Conservation (phyloP, 768 basidiomycete species). For the Mrakia gelida region DNA sequence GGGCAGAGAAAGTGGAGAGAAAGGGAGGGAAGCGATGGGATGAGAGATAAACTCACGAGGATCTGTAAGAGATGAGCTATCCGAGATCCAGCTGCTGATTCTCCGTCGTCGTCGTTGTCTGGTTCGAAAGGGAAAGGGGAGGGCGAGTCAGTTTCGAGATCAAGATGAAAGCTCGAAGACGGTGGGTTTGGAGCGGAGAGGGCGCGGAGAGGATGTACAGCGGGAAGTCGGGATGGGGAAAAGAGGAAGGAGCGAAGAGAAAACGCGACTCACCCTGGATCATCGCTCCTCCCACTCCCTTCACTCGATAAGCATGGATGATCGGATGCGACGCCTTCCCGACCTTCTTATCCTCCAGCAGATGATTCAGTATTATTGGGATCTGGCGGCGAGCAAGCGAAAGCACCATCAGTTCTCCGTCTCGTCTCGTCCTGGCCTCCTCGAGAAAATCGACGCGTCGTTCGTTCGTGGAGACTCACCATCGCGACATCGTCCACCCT, state of each 20-base stretch:
- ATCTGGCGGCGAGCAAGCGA: conserved; percentile 52
- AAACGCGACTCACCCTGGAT: conserved; percentile 12
- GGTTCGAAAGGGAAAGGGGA: not conserved
- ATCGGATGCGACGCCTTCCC: conserved; percentile 40
- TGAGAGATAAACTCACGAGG: conserved; percentile 53
- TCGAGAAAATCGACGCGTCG: not conserved
- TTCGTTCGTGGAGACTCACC: not conserved
- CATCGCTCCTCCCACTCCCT: conserved; percentile 29
- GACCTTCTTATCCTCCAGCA: conserved; percentile 45
- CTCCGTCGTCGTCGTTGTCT: conserved; percentile 96
- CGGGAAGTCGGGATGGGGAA: not conserved
- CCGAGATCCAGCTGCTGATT: conserved; percentile 85
- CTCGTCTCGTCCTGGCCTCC: too few species aligned
- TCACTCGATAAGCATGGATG: conserved; percentile 39
- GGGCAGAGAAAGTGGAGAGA: conserved; percentile 51
- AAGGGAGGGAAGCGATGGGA: conserved; percentile 9
- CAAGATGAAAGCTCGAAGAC: too few species aligned
- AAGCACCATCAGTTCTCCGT: not conserved
- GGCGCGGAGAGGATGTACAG: not conserved
- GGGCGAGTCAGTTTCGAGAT: too few species aligned
- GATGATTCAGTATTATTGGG: conserved; percentile 42
- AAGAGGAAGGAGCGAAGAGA: not conserved
- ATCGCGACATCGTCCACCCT: conserved; percentile 63
- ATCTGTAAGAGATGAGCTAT: conserved; percentile 88
- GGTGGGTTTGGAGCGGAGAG: too few species aligned